Conservation (phyloP, 495 filamentous ascomycete genomes). For the Aspergillus cristatus region DNA sequence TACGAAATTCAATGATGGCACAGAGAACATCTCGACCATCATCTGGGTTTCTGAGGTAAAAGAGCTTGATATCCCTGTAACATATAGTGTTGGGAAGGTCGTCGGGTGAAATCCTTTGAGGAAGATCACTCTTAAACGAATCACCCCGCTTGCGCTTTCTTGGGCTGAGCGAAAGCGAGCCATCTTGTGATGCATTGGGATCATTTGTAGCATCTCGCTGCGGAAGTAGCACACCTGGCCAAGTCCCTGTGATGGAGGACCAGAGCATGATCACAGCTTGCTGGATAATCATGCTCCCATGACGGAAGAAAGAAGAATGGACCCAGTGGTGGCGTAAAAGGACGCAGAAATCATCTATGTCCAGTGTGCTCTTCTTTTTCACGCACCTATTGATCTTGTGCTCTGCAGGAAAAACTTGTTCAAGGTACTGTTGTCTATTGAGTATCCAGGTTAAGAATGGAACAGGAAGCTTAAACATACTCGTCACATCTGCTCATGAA, state of each 20-base stretch:
- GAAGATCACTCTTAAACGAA: constrained; percentile 22
- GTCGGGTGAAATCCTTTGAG: constrained; percentile 10
- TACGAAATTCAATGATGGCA: constrained; percentile 20
- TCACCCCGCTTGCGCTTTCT: constrained; percentile 11
- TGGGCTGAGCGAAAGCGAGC: too few species aligned
- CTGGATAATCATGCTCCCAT: constrained; percentile 22
- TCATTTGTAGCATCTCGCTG: constrained; percentile 12
- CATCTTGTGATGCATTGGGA: too few species aligned
- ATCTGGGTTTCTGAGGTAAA: constrained; percentile 16
- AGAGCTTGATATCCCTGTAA: constrained; percentile 23
- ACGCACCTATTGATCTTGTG: constrained; percentile 6
- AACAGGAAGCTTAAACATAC: constrained; percentile 4
- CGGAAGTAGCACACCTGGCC: constrained; percentile 19
- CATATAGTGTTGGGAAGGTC: constrained; percentile 21
- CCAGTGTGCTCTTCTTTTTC: constrained; percentile 11
- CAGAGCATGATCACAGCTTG: constrained; percentile 19
- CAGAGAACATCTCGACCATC: constrained; percentile 20
- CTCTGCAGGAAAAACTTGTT: constrained; percentile 8
- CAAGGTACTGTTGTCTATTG: constrained; percentile 10
- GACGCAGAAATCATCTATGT: constrained; percentile 16
- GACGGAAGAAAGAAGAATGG: constrained; percentile 18
- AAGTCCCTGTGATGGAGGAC: constrained; percentile 21
- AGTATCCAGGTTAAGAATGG: too few species aligned
- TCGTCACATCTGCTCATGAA: constrained; percentile 16
- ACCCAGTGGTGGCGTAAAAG: constrained; percentile 20